Base-by-base conservation (phyloP, 2,329 filamentous ascomycete species). In the Thielaviopsis ethacetica region DNA sequence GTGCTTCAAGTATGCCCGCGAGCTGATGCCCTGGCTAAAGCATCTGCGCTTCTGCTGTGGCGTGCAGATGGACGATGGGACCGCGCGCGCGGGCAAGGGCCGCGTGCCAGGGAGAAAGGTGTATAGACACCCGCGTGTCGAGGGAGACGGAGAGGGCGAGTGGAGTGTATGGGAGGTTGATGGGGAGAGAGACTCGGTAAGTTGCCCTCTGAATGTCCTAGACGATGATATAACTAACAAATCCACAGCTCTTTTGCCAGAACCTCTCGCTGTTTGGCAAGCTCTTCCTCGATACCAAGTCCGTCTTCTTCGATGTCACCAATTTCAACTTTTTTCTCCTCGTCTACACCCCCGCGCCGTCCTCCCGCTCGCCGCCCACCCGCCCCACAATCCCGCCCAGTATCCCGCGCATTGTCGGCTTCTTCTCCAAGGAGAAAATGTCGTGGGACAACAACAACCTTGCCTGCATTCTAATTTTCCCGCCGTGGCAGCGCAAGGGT, bases 361-460 rank as follows among this genome's bases (percentile, higher is more conserved):
- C 65, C 41, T 58, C 7, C 56, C 57, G 12, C 59, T 34, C 13
- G 57, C 58, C 1, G 3, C 10, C 9, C 17, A 21, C 4, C 2
- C 41, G 3, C 27, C 34, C 12, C 12, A n/a, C 7, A 24, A 17
- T 60, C 15, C 58, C 59, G 9, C 57, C 53, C 50, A 38, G 59
- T 10, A 61, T 53, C 68, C 70, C 49, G 67, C 71, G 21, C 82
- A 84, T 96, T 30, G 81, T 91, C 1, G 93, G 93, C n/a, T 97
- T 97, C 77, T 98, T 97, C 74, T 94, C 88, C 63, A 97, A 98
- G 69, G 93, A 98, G 71, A 97, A 97, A 70, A 86, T 96, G 76
- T 95, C 89, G 3, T 98, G 93, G 91, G 93, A 98, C 67, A 91
- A 91, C 67, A 97, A 98, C 71, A 98, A 97, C 64, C 78, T 98